Evolutionary conservation across 2,329 filamentous ascomycete species (phyloP).

Genomic region (Penicillium sp.): DNA sequence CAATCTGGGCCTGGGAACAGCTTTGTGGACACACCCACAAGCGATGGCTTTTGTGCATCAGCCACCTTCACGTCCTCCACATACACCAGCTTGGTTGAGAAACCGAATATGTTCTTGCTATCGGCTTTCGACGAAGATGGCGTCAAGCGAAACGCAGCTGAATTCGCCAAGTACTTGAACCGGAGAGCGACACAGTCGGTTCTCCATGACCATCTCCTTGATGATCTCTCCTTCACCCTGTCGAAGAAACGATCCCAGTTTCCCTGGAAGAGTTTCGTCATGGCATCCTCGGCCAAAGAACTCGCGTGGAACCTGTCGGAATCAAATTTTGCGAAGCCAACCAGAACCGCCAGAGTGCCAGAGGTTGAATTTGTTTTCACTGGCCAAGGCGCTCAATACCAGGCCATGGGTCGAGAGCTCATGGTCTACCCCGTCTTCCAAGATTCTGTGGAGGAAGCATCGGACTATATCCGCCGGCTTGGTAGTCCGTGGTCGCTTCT

Average conservation of each 20-base stretch:
- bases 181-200: not conserved
- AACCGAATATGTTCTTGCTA: slow-evolving; percentile 16
- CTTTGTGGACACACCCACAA: slow-evolving; percentile 17
- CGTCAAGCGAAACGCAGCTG: slow-evolving; percentile 21
- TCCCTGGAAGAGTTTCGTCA: slow-evolving; percentile 21
- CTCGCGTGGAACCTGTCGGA: slow-evolving; percentile 19
- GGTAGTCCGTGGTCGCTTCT: slow-evolving; percentile 27
- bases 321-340: slow-evolving; percentile 11
- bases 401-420: slow-evolving; percentile 37
- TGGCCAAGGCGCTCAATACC: slow-evolving; percentile 42
- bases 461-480: slow-evolving; percentile 24
- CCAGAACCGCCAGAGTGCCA: slow-evolving; percentile 4
- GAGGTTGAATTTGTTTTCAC: slow-evolving; percentile 40
- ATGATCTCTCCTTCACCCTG: slow-evolving; percentile 27
- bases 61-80: not conserved
- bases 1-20: slow-evolving; percentile 2
- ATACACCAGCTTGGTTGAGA: not conserved
- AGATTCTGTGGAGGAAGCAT: slow-evolving; percentile 25
- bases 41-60: slow-evolving; percentile 11
- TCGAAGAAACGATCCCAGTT: slow-evolving; percentile 19
- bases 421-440: slow-evolving; percentile 24
- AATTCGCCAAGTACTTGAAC: slow-evolving; percentile 17
- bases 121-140: slow-evolving; percentile 29
- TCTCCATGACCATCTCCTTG: slow-evolving; percentile 13
- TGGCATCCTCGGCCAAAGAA: slow-evolving; percentile 15